Evolutionary conservation across 352 stramenopile species (phyloP), one percentile per base, ranked within the genome.

Genomic region (Elongisporangium undulatum): DNA sequence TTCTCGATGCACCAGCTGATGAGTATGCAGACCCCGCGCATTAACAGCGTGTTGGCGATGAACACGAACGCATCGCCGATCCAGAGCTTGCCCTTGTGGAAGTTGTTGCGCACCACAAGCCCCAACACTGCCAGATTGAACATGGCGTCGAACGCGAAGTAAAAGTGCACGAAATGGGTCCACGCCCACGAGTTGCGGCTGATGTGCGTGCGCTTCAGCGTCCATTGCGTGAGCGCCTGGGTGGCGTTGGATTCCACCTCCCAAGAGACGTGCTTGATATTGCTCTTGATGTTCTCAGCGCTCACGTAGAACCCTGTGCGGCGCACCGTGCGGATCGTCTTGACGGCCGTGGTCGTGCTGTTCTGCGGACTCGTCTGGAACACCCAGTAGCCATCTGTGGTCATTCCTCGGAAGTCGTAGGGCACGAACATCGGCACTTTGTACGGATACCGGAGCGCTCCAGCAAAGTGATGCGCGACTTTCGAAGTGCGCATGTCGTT

Each of bases 1-100:
- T 56, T 66, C 23, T 87, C 77, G n/a, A 87, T 48, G 38, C 69
- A 55, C 63, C 74, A 82, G 6, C 58, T 64, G 4, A 82, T 56
- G 0, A 85, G 9, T 1, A 87, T 68, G 15, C 72, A 56, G 5
- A 67, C 53, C 0, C 70, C 71, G 17, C 72, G 71, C 52, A 75
- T 68, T 0, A 70, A 50, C 48, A 83, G 61, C 1, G 64, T 64
- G 15, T 51, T 73, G 12, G 72, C 82, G 4, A 87, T 67, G 16
- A 72, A 73, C 16, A 68, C 64, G 51, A 84, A 84, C 1, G 74
- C 72, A 22, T 81, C 72, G 20, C 74, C 74, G 39, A 84, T 59
- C 74, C 72, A 87, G 45, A 84, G 51, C 51, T 69, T 66, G 3
- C 68, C 69, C 12, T 66, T 57, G 0, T 55, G 21, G 4, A 75